Conservation (phyloP, 2,329 filamentous ascomycete genomes). For the Ilyonectria robusta region DNA sequence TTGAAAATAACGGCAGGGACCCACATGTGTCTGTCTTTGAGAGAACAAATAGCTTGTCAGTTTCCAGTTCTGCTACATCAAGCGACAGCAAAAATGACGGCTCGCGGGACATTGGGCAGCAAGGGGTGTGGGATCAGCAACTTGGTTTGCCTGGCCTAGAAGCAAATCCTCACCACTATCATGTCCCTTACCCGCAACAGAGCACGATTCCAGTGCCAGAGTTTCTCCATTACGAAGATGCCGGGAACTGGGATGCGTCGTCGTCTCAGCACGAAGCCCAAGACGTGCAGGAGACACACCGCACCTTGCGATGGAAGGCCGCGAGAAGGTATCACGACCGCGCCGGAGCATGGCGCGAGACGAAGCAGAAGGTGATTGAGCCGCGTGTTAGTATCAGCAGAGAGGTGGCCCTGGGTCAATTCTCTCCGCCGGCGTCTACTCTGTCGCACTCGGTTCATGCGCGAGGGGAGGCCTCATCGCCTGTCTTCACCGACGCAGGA, state of each 20-base stretch:
- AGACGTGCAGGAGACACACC: constrained; percentile 6
- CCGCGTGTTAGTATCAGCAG: constrained; percentile 36
- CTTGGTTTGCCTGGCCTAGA: constrained; percentile 30
- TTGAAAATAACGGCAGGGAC: constrained; percentile 29
- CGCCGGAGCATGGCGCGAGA: constrained; percentile 36
- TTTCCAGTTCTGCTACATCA: constrained; percentile 35
- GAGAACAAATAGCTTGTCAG: constrained; percentile 40
- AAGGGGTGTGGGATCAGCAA: constrained; percentile 28
- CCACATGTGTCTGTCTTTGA: constrained; percentile 46
- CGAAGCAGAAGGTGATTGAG: constrained; percentile 26
- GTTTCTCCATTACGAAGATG: constrained; percentile 25
- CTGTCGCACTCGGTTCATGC: constrained; percentile 11
- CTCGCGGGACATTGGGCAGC: constrained; percentile 16
- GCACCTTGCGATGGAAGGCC: constrained; percentile 18
- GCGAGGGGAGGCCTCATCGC: background rate
- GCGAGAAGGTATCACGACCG: constrained; percentile 29
- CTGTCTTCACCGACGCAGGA: constrained; percentile 21
- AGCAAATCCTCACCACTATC: constrained; percentile 26
- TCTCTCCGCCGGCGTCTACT: constrained; percentile 31
- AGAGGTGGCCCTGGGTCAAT: constrained; percentile 30
- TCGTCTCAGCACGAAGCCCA: background rate
- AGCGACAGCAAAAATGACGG: constrained; percentile 27
- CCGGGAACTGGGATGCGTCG: background rate
- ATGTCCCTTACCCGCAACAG: constrained; percentile 41
- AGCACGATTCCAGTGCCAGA: constrained; percentile 35